Evolutionary conservation across 1,284 basidiomycete species (phyloP).

Genomic region (Entoloma clypeatum): DNA sequence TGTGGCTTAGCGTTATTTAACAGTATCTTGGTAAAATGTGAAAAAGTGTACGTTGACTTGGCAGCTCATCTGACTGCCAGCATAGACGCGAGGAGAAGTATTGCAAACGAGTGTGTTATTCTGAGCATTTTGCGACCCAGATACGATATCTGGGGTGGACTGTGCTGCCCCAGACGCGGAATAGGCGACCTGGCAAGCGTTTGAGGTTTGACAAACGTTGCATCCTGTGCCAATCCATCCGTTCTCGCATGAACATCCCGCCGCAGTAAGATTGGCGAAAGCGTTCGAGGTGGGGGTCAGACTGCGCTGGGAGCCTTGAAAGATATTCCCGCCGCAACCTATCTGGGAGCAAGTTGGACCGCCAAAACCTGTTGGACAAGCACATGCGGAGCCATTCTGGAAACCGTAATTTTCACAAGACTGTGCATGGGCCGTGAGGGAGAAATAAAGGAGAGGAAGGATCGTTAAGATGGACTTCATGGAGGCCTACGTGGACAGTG

Average conservation of each 20-base stretch:
- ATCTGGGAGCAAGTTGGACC: slow-evolving; percentile 66
- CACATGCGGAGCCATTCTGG: slow-evolving; percentile 52
- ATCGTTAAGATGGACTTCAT: no score
- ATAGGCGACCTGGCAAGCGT: slow-evolving; percentile 59
- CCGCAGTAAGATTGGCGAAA: slow-evolving; percentile 58
- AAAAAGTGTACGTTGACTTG: slow-evolving; percentile 56
- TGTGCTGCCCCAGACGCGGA: slow-evolving; percentile 37
- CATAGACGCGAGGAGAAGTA: slow-evolving; percentile 54
- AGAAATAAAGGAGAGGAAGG: no score
- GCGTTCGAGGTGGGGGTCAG: slow-evolving; percentile 42
- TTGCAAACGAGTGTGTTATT: slow-evolving; percentile 68
- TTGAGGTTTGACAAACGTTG: slow-evolving; percentile 64
- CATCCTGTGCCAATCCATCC: slow-evolving; percentile 80
- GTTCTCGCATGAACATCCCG: slow-evolving; percentile 59
- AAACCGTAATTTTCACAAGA: slow-evolving; percentile 72
- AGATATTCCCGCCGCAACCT: slow-evolving; percentile 76
- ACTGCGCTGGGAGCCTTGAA: slow-evolving; percentile 59
- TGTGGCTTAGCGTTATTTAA: slow-evolving; percentile 25
- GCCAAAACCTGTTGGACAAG: slow-evolving; percentile 77
- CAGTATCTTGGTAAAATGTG: slow-evolving; percentile 5
- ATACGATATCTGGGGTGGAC: slow-evolving; percentile 24
- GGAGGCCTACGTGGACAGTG: no score
- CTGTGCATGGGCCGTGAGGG: slow-evolving; percentile 43
- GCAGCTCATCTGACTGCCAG: slow-evolving; percentile 73
- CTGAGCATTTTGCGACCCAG: slow-evolving; percentile 27